A percentile compares a stretch with the other conserved stretches of the same genome.
These are phyloP conservation scores for Arthrocladium fulminans DNA, from an alignment of 2,329 filamentous ascomycete genomes.

Conservation along the genomic window DNA sequence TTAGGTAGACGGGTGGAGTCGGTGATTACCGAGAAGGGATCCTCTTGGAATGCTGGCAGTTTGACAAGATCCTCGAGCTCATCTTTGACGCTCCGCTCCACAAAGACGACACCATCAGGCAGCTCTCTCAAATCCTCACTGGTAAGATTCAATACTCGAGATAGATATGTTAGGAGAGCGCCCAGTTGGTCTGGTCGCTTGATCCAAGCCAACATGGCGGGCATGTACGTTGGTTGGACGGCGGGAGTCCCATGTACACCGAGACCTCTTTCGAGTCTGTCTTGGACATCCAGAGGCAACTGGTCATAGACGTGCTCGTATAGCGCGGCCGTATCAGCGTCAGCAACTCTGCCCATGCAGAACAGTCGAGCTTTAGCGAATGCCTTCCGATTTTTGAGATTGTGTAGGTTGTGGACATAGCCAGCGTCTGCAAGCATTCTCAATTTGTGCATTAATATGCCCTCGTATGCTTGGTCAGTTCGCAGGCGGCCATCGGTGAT, in stretches of 20 bases:
- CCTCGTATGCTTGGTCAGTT: conserved; percentile 25
- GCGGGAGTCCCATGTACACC: conserved; percentile 29
- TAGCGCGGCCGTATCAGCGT: conserved; percentile 23
- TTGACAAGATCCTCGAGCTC: background rate
- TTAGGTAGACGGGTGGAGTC: background rate
- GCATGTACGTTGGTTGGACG: conserved; percentile 31
- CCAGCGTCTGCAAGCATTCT: conserved; percentile 21
- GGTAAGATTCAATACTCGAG: background rate
- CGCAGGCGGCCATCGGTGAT: background rate
- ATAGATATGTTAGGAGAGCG: background rate
- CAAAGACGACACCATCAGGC: background rate
- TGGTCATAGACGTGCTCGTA: conserved; percentile 20
- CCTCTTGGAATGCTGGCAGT: background rate
- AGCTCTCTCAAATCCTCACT: background rate
- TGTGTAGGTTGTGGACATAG: conserved; percentile 20
- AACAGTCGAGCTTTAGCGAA: conserved; percentile 30
- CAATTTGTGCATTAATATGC: conserved; percentile 24
- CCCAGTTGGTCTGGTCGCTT: conserved; percentile 11
- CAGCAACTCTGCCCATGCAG: conserved; percentile 28
- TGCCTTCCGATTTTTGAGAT: conserved; percentile 15
- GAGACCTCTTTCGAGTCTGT: conserved; percentile 24
- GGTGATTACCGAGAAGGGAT: background rate
- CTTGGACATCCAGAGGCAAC: conserved; percentile 16
- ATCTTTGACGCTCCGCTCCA: background rate
- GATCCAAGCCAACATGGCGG: conserved; percentile 25